A percentile compares a stretch with the other conserved stretches of the same genome.
Conservation (phyloP, 306 rosid genomes). For the Prunus armeniaca region DNA sequence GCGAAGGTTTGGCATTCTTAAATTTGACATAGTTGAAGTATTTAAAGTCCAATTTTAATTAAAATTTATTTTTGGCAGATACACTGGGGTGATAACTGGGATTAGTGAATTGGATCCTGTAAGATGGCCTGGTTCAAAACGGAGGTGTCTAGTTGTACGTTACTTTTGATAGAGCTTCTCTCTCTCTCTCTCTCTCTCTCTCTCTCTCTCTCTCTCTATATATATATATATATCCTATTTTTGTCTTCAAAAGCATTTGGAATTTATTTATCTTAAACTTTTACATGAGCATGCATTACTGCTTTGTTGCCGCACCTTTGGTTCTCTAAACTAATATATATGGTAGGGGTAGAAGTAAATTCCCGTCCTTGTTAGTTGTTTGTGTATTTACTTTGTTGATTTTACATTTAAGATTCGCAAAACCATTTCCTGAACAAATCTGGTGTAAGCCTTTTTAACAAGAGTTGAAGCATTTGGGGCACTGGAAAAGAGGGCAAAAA, state of each 20-base stretch:
- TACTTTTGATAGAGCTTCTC: no score
- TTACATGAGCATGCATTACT: not conserved
- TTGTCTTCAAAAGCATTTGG: not conserved
- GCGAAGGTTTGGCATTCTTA: constrained; percentile 51
- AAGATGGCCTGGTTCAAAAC: constrained; percentile 88
- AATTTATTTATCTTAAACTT: not conserved
- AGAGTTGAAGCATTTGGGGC: not conserved
- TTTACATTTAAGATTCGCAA: not conserved
- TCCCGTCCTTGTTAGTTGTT: not conserved
- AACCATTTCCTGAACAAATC: not conserved
- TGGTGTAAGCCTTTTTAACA: not conserved
- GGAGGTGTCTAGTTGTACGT: constrained; percentile 47
- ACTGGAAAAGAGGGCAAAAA: not conserved
- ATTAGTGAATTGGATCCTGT: constrained; percentile 67
- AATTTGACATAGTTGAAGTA: constrained; percentile 1
- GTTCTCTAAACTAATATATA: not conserved
- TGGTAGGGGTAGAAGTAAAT: no score
- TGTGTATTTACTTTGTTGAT: not conserved
- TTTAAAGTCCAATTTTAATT: constrained; percentile 3
- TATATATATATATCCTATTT: not conserved
- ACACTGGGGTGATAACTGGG: constrained; percentile 75
- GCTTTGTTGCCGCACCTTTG: not conserved
- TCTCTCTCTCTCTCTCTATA: no score
- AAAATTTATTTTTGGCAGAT: constrained; percentile 38
- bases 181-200: no score